phyloP scores from a whole-genome alignment of 2,329 filamentous ascomycete genomes.

The Fusarium bulbicola region DNA sequence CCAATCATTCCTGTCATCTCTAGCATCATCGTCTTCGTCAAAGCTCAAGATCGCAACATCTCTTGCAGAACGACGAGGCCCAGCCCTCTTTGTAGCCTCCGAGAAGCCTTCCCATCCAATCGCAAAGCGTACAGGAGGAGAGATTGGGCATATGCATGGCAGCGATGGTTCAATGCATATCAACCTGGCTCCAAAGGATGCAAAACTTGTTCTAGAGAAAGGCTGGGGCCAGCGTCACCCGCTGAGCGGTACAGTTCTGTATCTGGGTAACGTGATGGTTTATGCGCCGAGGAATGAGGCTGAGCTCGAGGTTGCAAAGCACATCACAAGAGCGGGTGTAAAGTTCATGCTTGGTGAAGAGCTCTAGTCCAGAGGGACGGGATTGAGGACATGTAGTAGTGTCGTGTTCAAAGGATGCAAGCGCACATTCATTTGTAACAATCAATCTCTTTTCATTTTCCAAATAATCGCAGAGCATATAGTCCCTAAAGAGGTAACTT shows the following conservation, averaged over 20 bases:
- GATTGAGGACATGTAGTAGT: not conserved
- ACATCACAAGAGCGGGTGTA: slow-evolving; percentile 7
- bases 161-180: slow-evolving; percentile 30
- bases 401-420: not conserved
- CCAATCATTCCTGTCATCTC: slow-evolving; percentile 20
- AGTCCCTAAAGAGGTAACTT: not conserved
- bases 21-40: slow-evolving; percentile 12
- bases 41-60: slow-evolving; percentile 29
- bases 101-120: not conserved
- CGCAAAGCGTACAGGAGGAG: not conserved
- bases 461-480: not conserved
- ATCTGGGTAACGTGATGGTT: slow-evolving; percentile 26
- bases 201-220: slow-evolving; percentile 20
- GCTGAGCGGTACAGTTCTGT: slow-evolving; percentile 16
- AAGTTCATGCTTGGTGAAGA: slow-evolving; percentile 23
- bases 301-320: slow-evolving; percentile 13
- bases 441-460: not conserved
- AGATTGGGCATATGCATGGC: slow-evolving; percentile 28
- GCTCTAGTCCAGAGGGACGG: not conserved
- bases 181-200: slow-evolving; percentile 23
- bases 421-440: not conserved
- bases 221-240: slow-evolving; percentile 32
- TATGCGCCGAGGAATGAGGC: slow-evolving; percentile 24
- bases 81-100: slow-evolving; percentile 18
- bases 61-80: slow-evolving; percentile 16